Evolutionary conservation across 371 early-diverging fungal species (phyloP).

Genomic region (Circinella minor): DNA sequence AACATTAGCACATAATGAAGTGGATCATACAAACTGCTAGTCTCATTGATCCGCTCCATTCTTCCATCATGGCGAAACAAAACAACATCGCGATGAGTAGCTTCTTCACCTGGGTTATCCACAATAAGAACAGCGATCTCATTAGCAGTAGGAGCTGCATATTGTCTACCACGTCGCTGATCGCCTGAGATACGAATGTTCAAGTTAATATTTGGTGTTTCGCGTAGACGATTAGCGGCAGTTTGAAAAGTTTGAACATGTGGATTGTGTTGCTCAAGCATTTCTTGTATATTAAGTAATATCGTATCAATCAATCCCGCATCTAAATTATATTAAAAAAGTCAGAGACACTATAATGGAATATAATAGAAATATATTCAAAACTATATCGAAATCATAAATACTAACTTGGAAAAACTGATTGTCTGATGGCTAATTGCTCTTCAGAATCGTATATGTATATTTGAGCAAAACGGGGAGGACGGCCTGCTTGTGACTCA

Average conservation of each 20-base stretch:
- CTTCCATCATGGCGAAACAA: background rate
- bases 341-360: too few species aligned
- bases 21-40: constrained; percentile 9
- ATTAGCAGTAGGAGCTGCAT: background rate
- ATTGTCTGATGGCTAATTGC: background rate
- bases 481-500: background rate
- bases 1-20: constrained; percentile 12
- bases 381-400: background rate
- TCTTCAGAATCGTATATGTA: constrained; percentile 5
- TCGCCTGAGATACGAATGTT: constrained; percentile 2
- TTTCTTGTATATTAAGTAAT: background rate
- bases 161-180: background rate
- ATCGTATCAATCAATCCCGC: background rate
- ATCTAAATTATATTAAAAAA: too few species aligned
- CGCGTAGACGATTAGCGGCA: constrained; percentile 4
- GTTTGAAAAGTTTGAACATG: background rate
- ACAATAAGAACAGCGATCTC: constrained; percentile 14
- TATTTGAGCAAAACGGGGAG: constrained; percentile 13
- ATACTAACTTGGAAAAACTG: background rate
- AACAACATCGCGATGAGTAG: constrained; percentile 1
- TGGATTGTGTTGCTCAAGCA: background rate
- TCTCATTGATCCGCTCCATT: constrained; percentile 6
- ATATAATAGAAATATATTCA: background rate
- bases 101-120: background rate
- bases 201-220: background rate